Evolutionary conservation across 768 basidiomycete genomes (phyloP).

Genomic region (Mycena latifolia): DNA sequence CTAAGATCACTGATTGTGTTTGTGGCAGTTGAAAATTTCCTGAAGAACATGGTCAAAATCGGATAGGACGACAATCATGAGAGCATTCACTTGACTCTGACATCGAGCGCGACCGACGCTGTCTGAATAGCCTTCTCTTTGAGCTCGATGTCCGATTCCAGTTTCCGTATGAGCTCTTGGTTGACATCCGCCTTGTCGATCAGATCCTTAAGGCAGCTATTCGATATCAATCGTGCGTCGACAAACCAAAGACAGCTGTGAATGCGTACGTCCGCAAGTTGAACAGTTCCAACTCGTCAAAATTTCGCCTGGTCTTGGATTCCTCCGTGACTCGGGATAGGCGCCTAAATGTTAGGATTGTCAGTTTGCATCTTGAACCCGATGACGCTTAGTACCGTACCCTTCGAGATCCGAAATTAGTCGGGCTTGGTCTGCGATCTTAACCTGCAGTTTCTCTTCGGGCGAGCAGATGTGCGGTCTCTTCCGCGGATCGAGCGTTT

Average conservation of each 20-base stretch:
- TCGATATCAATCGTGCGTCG: background rate
- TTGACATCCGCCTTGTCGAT: constrained; percentile 13
- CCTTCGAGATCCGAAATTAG: constrained; percentile 27
- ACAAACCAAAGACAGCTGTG: background rate
- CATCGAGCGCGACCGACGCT: background rate
- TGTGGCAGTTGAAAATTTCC: constrained; percentile 1
- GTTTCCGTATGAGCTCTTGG: constrained; percentile 13
- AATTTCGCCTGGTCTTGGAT: constrained; percentile 9
- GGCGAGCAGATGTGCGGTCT: constrained; percentile 11
- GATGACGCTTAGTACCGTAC: background rate
- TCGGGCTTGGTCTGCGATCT: constrained; percentile 16
- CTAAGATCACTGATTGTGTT: constrained; percentile 6
- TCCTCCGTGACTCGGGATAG: constrained; percentile 5
- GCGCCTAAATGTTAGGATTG: background rate
- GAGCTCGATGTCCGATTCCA: constrained; percentile 13
- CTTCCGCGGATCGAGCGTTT: constrained; percentile 29
- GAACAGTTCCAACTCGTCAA: constrained; percentile 7
- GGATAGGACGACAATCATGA: background rate
- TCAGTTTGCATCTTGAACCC: background rate
- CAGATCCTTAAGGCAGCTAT: constrained; percentile 25
- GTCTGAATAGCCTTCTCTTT: constrained; percentile 11
- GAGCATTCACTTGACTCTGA: background rate
- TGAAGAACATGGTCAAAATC: background rate
- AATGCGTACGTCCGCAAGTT: constrained; percentile 22
- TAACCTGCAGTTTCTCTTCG: constrained; percentile 8